These are phyloP conservation scores for Priceomyces castillae DNA, from an alignment of 805 yeast species.

Conservation along the genomic window DNA sequence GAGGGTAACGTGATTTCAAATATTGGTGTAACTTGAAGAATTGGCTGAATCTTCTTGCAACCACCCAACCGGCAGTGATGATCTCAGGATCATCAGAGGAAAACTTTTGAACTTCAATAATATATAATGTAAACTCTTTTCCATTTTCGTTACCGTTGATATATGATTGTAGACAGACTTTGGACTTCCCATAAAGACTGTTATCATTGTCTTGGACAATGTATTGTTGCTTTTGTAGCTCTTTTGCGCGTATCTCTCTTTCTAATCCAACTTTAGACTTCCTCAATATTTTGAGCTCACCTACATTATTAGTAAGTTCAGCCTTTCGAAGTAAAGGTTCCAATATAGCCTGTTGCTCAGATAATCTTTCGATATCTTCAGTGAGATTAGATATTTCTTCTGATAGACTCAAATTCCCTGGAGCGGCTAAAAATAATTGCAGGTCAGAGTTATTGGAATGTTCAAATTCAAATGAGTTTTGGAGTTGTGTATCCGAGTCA, in stretches of 20 bases:
- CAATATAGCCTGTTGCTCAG: conserved; percentile 61
- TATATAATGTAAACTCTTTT: conserved; percentile 63
- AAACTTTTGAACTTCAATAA: conserved; percentile 68
- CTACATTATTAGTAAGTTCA: conserved; percentile 72
- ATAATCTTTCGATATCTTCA: conserved; percentile 54
- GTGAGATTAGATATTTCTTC: conserved; percentile 64
- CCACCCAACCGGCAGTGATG: conserved; percentile 77
- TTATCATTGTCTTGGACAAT: conserved; percentile 81
- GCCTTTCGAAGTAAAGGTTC: conserved; percentile 75
- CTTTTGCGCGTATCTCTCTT: conserved; percentile 71
- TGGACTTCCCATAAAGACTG: conserved; percentile 66
- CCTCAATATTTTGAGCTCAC: conserved; percentile 63
- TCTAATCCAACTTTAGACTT: conserved; percentile 67
- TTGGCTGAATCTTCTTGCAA: conserved; percentile 86
- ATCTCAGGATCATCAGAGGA: conserved; percentile 39
- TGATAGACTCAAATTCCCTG: conserved; percentile 62
- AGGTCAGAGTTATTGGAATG: conserved; percentile 16
- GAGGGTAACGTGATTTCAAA: conserved; percentile 51
- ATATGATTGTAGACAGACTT: conserved; percentile 50
- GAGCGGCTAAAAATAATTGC: conserved; percentile 56
- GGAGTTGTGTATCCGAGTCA: conserved; percentile 20
- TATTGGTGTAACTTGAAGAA: conserved; percentile 70
- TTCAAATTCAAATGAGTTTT: conserved; percentile 14
- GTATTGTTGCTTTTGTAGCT: conserved; percentile 73
- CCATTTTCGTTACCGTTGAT: conserved; percentile 57